A percentile compares a stretch with the other conserved stretches of the same genome.
Evolutionary conservation across 441 rosid species (phyloP).

Genomic region (Pelargonium australe): DNA sequence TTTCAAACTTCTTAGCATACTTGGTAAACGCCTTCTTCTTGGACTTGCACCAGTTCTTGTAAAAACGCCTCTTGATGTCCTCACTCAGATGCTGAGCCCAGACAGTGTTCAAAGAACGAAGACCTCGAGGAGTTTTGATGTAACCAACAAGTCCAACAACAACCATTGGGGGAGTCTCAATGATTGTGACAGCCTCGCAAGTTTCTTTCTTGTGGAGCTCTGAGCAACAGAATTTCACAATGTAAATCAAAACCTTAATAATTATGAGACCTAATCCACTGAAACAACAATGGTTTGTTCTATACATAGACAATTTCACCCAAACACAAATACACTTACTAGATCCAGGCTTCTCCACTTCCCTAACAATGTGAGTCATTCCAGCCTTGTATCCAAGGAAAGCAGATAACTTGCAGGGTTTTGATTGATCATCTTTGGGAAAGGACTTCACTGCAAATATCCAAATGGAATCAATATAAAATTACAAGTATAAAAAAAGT

Average conservation of each 20-base stretch:
- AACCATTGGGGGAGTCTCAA: conserved; percentile 86
- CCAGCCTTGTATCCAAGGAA: conserved; percentile 94
- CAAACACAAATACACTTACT: conserved; percentile 37
- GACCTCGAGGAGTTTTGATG: conserved; percentile 75
- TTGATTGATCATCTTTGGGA: conserved; percentile 72
- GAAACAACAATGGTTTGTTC: not conserved
- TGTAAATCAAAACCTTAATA: not conserved
- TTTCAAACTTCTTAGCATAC: conserved; percentile 54
- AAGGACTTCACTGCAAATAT: conserved; percentile 72
- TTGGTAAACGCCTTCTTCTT: conserved; percentile 86
- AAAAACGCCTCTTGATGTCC: conserved; percentile 77
- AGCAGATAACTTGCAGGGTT: conserved; percentile 77
- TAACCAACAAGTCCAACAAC: conserved; percentile 85
- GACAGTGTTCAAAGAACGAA: conserved; percentile 68
- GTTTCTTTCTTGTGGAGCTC: conserved; percentile 98
- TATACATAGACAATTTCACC: not conserved
- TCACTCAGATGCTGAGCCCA: conserved; percentile 96
- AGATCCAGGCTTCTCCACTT: conserved; percentile 94
- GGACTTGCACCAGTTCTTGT: conserved; percentile 89
- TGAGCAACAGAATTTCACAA: conserved; percentile 7
- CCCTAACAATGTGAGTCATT: conserved; percentile 88
- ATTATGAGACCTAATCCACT: not conserved
- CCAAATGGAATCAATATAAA: not conserved
- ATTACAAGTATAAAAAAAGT: no score
- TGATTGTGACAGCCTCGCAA: conserved; percentile 77